phyloP scores from a whole-genome alignment of 2,329 filamentous ascomycete species.

The Phoma sp. region DNA sequence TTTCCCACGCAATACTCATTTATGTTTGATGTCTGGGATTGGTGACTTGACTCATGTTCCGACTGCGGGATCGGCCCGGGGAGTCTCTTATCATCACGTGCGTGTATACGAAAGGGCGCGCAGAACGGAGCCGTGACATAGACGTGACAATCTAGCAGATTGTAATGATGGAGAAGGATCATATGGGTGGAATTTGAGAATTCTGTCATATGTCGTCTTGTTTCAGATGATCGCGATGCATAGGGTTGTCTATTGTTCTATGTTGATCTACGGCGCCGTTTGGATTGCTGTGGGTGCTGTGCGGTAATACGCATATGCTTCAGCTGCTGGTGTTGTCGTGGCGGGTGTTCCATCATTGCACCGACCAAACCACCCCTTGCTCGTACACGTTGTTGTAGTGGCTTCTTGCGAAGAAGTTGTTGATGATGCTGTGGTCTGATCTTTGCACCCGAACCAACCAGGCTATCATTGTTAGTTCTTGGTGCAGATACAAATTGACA shows the following conservation, averaged over 20 bases:
- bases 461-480: slow-evolving; percentile 29
- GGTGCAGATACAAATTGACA: not conserved
- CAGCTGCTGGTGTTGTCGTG: slow-evolving; percentile 36
- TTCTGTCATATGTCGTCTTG: too few species aligned
- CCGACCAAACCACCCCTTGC: slow-evolving; percentile 46
- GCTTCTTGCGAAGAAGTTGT: slow-evolving; percentile 28
- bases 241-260: not conserved
- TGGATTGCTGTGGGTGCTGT: slow-evolving; percentile 32
- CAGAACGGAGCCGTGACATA: not conserved
- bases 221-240: not conserved
- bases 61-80: too few species aligned
- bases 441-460: slow-evolving; percentile 48
- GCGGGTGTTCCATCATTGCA: slow-evolving; percentile 35
- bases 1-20: too few species aligned
- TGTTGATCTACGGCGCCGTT: slow-evolving; percentile 14
- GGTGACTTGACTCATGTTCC: too few species aligned
- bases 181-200: too few species aligned
- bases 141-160: not conserved
- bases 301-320: slow-evolving; percentile 35
- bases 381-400: slow-evolving; percentile 41
- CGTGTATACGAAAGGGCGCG: too few species aligned
- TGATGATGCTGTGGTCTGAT: slow-evolving; percentile 33
- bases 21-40: too few species aligned
- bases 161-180: not conserved
- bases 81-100: too few species aligned